Evolutionary conservation across 352 stramenopile species (phyloP), one percentile per base, ranked within the genome.

Genomic region (Phytophthora tubulina): DNA sequence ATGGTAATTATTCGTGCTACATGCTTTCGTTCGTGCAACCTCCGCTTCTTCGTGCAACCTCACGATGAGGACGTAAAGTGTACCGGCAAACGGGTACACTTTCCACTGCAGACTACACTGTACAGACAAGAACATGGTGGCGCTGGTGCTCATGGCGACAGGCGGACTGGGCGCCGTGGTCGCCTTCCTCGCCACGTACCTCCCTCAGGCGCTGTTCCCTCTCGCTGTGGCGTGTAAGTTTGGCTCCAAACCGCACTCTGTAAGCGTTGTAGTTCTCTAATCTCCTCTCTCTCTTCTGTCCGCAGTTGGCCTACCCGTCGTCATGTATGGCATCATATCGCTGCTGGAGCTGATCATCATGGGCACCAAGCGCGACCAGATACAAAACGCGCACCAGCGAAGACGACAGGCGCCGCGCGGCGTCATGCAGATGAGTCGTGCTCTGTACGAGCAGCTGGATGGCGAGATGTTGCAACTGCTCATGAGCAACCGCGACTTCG

Each of bases 371-470:
- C 72, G 53, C 30, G 48, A 69, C n/a, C 51, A 56, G 17, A 52
- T 27, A 21, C 60, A 49, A 11, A 46, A 62, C 11, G 36, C 54
- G 27, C 75, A 59, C 14, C 74, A 61, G n/a, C 46, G 39, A 15
- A 39, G 30, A 27, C 49, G 67, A 58, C 65, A 60, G 31, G 64
- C 61, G 11, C 48, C 68, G 39, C 45, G 62, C 17, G 75, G 70
- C 17, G 78, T 90, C 33, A 73, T 94, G 54, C 81, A 82, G 38
- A 81, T 94, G 67, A 92, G 85, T 32, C 84, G 84, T 32, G 68
- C 81, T 14, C 58, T 92, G 30, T 94, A 89, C 60, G 81, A 92
- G 53, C 84, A 88, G 53, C 54, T 94, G 45, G 87, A 94, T 61
- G 64, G 72, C 10, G 85, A 91, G 7, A 70, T 85, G 54, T 56